These are phyloP conservation scores for Penicillium fuscoglaucum DNA, from an alignment of 2,329 filamentous ascomycete genomes.

Conservation along the genomic window DNA sequence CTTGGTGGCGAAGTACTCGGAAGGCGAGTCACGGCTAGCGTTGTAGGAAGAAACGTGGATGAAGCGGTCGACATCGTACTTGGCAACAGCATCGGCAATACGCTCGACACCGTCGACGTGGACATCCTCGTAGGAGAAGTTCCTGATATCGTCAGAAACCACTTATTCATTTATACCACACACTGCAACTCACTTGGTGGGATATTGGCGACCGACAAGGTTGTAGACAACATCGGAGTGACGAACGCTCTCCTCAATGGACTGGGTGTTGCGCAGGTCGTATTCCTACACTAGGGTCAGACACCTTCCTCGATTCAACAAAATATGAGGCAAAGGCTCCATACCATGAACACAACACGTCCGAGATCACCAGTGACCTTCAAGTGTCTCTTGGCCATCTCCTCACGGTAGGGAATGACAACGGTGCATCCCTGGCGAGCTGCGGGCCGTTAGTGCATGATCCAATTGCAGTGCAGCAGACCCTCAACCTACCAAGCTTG, in stretches of 20 bases:
- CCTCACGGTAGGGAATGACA: slow-evolving; percentile 89
- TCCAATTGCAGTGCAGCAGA: not conserved
- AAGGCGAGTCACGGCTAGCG: slow-evolving; percentile 73
- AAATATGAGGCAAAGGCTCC: not conserved
- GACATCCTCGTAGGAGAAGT: slow-evolving; percentile 89
- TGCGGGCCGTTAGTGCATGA: slow-evolving; percentile 45
- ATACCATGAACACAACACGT: slow-evolving; percentile 78
- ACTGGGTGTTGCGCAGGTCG: slow-evolving; percentile 89
- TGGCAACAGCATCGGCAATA: slow-evolving; percentile 90
- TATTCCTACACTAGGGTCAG: slow-evolving; percentile 65
- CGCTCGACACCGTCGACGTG: slow-evolving; percentile 90
- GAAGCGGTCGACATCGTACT: slow-evolving; percentile 96
- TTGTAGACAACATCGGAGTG: slow-evolving; percentile 99
- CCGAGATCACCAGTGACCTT: slow-evolving; percentile 96
- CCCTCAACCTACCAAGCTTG: slow-evolving; percentile 66
- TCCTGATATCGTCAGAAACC: slow-evolving; percentile 59
- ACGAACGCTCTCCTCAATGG: slow-evolving; percentile 92
- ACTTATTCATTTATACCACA: not conserved
- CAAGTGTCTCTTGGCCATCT: slow-evolving; percentile 95
- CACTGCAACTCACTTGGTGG: slow-evolving; percentile 73
- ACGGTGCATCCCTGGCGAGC: slow-evolving; percentile 93
- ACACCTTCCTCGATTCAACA: not conserved
- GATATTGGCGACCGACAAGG: slow-evolving; percentile 88
- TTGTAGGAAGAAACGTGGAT: slow-evolving; percentile 97
- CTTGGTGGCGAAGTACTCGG: slow-evolving; percentile 92